Conservation (phyloP, 148 eudicot species). For the Rheum nobile region DNA sequence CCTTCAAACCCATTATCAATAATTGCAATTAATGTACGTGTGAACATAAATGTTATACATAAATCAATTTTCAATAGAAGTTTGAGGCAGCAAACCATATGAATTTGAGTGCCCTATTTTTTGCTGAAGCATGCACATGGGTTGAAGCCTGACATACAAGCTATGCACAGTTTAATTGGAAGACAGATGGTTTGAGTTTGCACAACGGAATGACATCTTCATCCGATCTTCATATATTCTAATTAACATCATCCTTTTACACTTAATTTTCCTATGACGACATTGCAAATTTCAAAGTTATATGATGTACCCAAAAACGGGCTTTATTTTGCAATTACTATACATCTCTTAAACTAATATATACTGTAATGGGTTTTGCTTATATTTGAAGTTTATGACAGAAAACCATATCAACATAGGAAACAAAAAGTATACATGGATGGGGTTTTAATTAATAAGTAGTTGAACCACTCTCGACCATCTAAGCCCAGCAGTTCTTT, state of each 20-base stretch:
- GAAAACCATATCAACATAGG: neutral
- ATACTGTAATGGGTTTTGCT: neutral
- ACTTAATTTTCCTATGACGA: neutral
- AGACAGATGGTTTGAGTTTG: neutral
- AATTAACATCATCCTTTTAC: neutral
- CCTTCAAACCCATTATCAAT: neutral
- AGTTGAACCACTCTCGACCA: neutral
- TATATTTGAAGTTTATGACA: constrained; percentile 1
- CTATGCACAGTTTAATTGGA: neutral
- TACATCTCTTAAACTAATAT: too few relatives aligned
- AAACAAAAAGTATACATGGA: neutral
- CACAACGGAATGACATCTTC: neutral
- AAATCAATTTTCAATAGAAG: neutral
- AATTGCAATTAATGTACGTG: neutral
- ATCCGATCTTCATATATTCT: neutral
- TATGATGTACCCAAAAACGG: neutral
- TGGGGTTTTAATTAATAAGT: neutral
- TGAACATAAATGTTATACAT: neutral
- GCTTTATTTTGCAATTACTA: too few relatives aligned
- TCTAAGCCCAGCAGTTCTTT: neutral
- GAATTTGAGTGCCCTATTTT: neutral
- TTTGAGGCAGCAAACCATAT: neutral
- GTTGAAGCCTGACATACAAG: neutral
- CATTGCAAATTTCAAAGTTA: neutral
- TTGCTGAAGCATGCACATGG: neutral